A percentile compares a stretch with the other conserved stretches of the same genome.
These are phyloP conservation scores for Rubia peregrina DNA, from an alignment of 305 asterid genomes.

Conservation along the genomic window DNA sequence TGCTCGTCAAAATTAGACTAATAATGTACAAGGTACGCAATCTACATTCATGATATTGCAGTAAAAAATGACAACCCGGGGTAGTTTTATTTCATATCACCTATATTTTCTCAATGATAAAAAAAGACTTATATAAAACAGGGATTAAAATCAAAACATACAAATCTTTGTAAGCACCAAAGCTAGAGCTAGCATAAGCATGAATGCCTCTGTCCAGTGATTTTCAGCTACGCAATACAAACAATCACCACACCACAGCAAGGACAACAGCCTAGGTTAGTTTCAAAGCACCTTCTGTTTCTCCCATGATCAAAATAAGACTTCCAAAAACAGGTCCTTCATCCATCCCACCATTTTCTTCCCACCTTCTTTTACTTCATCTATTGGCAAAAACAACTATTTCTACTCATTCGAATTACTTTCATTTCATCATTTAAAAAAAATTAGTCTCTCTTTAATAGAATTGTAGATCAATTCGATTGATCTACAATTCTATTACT, in stretches of 20 bases:
- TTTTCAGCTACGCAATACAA: neutral
- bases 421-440: too few relatives aligned
- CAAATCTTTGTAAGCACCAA: too few relatives aligned
- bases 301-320: neutral
- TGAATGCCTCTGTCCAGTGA: neutral
- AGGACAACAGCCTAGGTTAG: neutral
- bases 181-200: neutral
- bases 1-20: neutral
- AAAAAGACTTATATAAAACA: neutral
- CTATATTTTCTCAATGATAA: too few relatives aligned
- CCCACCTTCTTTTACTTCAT: neutral
- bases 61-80: constrained; percentile 7
- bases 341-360: neutral
- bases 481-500: too few relatives aligned
- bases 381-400: neutral
- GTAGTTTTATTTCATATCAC: neutral
- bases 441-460: too few relatives aligned
- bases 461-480: too few relatives aligned
- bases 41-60: neutral
- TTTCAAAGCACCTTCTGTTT: neutral
- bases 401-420: neutral
- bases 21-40: neutral
- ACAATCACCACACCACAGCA: neutral
- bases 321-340: neutral
- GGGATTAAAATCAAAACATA: neutral